phyloP scores from a whole-genome alignment of 768 basidiomycete genomes.

The Suillus sp. region DNA sequence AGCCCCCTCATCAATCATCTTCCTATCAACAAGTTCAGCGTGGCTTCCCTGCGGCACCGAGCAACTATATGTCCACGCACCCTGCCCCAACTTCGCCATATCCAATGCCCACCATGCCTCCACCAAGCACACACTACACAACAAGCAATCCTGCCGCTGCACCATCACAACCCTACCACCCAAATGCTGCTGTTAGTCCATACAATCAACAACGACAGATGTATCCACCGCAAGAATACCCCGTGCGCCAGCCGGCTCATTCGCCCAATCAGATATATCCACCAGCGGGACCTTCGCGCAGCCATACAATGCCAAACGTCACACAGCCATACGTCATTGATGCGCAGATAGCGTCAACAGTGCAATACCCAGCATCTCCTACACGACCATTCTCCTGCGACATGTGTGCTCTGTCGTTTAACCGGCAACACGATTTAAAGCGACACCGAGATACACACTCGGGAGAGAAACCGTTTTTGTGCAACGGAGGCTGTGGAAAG shows the following conservation, averaged over 20 bases:
- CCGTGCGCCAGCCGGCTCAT: constrained; percentile 35
- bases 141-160: constrained; percentile 18
- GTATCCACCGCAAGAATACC: constrained; percentile 29
- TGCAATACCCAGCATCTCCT: constrained; percentile 61
- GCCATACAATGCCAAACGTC: not conserved
- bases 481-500: constrained; percentile 84
- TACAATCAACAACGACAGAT: constrained; percentile 30
- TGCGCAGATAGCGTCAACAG: constrained; percentile 19
- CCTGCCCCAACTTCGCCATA: constrained; percentile 26
- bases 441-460: constrained; percentile 84
- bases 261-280: constrained; percentile 29
- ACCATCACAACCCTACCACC: constrained; percentile 26
- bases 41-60: constrained; percentile 8
- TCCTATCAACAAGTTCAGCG: constrained; percentile 22
- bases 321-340: not conserved
- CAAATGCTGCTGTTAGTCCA: constrained; percentile 14
- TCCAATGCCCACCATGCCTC: constrained; percentile 14
- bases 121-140: constrained; percentile 22
- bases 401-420: constrained; percentile 79
- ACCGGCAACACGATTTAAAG: constrained; percentile 83
- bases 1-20: constrained; percentile 26
- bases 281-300: constrained; percentile 4
- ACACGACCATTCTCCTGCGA: constrained; percentile 67
- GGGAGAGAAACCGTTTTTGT: constrained; percentile 81
- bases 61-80: constrained; percentile 20